These are phyloP conservation scores for Citrus mangshanensis DNA, from an alignment of 345 rosid species.

Conservation along the genomic window DNA sequence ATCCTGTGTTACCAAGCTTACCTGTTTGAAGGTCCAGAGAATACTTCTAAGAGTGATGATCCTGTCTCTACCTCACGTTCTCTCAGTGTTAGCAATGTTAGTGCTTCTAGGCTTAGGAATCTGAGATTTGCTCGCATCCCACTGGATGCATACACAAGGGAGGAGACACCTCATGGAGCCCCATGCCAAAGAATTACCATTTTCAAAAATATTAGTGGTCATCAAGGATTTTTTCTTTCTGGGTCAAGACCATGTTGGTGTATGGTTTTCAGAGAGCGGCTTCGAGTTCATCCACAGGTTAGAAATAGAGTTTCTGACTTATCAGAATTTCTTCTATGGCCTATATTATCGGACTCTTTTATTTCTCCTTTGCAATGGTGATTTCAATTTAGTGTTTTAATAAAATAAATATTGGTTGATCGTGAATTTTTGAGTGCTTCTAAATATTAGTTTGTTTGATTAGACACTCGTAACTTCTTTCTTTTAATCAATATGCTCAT, in stretches of 20 bases:
- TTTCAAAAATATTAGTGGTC: conserved; percentile 81
- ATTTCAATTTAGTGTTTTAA: neutral
- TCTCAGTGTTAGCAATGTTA: conserved; percentile 35
- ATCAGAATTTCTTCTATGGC: neutral
- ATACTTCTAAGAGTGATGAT: conserved; percentile 54
- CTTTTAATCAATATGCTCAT: neutral
- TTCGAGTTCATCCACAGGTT: conserved; percentile 97
- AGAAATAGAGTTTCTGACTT: conserved; percentile 15
- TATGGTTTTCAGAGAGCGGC: conserved; percentile 90
- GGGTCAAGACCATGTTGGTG: conserved; percentile 97
- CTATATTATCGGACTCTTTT: neutral
- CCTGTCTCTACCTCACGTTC: conserved; percentile 42
- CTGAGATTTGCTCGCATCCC: conserved; percentile 70
- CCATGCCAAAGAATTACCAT: conserved; percentile 65
- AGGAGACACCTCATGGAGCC: conserved; percentile 56
- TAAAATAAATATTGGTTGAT: neutral
- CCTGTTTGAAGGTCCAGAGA: conserved; percentile 76
- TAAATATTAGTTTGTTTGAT: neutral
- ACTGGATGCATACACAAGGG: conserved; percentile 78
- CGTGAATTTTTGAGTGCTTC: neutral
- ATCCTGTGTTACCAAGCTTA: conserved; percentile 92
- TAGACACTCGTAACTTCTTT: neutral
- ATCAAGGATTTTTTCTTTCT: conserved; percentile 91
- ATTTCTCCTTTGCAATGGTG: neutral
- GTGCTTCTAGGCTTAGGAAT: conserved; percentile 81